phyloP scores from a whole-genome alignment of 768 basidiomycete species.

The Ramaria sp. region DNA sequence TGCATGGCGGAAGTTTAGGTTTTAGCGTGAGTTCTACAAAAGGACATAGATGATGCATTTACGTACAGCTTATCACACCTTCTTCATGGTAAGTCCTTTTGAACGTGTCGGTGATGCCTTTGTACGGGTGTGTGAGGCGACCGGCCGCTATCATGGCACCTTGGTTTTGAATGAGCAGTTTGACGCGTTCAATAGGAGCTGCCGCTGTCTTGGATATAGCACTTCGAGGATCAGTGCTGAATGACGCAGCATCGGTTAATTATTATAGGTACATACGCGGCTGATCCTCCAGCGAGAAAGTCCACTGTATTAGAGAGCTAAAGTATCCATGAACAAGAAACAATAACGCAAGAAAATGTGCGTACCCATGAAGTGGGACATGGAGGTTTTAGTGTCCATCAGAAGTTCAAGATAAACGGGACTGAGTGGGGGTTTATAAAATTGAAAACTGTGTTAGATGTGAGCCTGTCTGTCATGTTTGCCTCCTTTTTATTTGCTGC shows the following conservation, averaged over 20 bases:
- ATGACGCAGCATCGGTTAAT: no score
- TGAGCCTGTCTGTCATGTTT: no score
- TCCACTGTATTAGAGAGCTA: conserved; percentile 16
- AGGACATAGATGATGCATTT: neutral
- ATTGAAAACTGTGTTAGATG: neutral
- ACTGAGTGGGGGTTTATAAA: conserved; percentile 1
- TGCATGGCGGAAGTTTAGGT: neutral
- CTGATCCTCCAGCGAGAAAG: conserved; percentile 27
- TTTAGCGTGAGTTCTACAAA: neutral
- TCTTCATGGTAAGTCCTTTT: conserved; percentile 24
- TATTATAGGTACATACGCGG: neutral
- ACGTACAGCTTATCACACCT: conserved; percentile 27
- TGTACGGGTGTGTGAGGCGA: conserved; percentile 26
- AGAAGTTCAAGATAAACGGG: neutral
- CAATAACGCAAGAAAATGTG: no score
- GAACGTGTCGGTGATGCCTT: conserved; percentile 27
- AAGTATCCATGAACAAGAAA: no score
- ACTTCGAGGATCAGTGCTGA: no score
- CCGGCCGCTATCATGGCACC: conserved; percentile 27
- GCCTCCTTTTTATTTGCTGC: no score
- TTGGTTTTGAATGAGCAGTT: conserved; percentile 30
- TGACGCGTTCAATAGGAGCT: conserved; percentile 31
- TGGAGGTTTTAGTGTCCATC: neutral
- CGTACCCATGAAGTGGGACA: neutral
- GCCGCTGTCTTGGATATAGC: conserved; percentile 12